A percentile compares a stretch with the other conserved stretches of the same genome.
These are phyloP conservation scores for Colletotrichum sp. DNA, from an alignment of 2,329 filamentous ascomycete genomes.

Conservation along the genomic window DNA sequence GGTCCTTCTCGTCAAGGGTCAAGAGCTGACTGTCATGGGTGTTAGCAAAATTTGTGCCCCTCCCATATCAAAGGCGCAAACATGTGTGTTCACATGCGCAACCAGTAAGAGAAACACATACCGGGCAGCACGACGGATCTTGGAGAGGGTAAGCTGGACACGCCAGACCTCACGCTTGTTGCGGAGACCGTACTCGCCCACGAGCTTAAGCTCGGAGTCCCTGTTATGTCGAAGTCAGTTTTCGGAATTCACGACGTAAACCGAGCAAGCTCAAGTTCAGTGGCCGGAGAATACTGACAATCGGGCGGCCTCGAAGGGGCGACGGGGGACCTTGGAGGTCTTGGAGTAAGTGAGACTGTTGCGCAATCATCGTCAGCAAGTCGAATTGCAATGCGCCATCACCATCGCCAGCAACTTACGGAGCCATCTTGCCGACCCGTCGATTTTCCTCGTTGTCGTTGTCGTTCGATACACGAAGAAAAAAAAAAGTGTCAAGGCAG, in stretches of 20 bases:
- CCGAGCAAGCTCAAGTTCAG: constrained; percentile 98
- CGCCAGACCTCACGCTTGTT: constrained; percentile 99
- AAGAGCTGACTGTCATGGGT: constrained; percentile 82
- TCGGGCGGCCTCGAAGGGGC: constrained; percentile 99
- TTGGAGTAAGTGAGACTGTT: constrained; percentile 82
- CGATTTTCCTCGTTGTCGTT: constrained; percentile 25
- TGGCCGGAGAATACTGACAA: constrained; percentile 97
- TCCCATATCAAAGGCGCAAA: not conserved
- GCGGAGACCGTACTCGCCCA: constrained; percentile 99
- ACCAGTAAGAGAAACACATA: constrained; percentile 49
- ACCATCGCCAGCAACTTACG: constrained; percentile 34
- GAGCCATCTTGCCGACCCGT: constrained; percentile 46
- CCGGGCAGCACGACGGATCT: constrained; percentile 99
- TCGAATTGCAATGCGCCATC: not conserved
- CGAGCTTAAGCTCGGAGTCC: constrained; percentile 99
- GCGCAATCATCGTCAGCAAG: constrained; percentile 21
- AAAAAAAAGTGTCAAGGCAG: constrained; percentile 14
- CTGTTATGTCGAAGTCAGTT: constrained; percentile 74
- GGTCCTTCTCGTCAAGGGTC: constrained; percentile 99
- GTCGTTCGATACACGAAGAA: not conserved
- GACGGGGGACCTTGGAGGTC: constrained; percentile 98
- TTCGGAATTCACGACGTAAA: constrained; percentile 79
- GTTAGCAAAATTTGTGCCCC: constrained; percentile 26
- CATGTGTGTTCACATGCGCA: not conserved
- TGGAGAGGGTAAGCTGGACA: constrained; percentile 98